Conservation (phyloP, 2,329 filamentous ascomycete species). For the Fusarium incarnatum region DNA sequence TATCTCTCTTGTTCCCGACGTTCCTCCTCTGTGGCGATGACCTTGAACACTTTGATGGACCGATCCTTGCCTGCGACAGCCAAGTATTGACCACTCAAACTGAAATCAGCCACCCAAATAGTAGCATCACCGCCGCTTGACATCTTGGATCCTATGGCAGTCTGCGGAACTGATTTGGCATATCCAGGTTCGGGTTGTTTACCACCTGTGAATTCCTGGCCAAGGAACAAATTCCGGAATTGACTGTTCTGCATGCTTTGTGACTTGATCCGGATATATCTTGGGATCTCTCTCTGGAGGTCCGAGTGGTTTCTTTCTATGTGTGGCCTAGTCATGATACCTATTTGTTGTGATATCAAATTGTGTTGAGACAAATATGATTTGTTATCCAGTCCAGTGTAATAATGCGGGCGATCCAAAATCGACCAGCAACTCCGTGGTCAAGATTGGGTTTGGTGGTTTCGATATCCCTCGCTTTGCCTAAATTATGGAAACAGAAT, state of each 20-base stretch:
- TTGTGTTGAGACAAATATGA: background rate
- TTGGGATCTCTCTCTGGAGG: no score
- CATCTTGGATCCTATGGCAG: no score
- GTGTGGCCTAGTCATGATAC: no score
- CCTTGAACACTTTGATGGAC: background rate
- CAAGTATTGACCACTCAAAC: background rate
- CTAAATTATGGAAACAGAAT: background rate
- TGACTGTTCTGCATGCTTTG: no score
- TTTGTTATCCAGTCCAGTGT: background rate
- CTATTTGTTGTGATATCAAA: background rate
- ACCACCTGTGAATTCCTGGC: no score
- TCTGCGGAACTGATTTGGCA: no score
- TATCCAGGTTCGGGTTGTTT: no score
- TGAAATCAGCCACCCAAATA: background rate
- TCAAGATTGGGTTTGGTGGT: background rate
- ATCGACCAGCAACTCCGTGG: background rate
- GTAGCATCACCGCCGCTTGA: no score
- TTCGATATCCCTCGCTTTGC: background rate
- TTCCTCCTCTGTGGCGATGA: background rate
- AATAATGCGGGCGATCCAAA: background rate
- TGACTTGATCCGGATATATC: no score
- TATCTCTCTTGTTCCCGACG: background rate
- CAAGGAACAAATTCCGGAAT: no score
- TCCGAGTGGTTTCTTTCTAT: no score
- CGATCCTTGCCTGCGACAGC: background rate